Evolutionary conservation across 495 filamentous ascomycete species (phyloP).

Genomic region (Cercophora scortea): DNA sequence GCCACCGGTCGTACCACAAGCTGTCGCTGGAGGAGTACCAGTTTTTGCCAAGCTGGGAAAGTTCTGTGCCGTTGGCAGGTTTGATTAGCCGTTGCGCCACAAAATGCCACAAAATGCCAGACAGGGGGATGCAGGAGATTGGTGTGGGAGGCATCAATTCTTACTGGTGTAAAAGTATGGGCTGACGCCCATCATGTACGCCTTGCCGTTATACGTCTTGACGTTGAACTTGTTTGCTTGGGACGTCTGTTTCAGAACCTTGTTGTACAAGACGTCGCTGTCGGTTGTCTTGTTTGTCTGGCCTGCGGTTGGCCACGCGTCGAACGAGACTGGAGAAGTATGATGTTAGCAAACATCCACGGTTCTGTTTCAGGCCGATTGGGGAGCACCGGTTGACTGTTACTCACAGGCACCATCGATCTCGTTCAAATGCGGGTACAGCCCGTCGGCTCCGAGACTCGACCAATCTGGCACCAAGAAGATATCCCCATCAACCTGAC

Average conservation of each 20-base stretch:
- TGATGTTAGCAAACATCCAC: slow-evolving; percentile 9
- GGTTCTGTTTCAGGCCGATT: too few relatives aligned
- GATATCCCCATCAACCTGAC: slow-evolving; percentile 17
- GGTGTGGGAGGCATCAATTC: too few relatives aligned
- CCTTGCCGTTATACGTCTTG: slow-evolving; percentile 8
- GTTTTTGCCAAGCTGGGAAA: slow-evolving; percentile 51
- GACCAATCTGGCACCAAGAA: slow-evolving; percentile 25
- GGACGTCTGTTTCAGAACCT: slow-evolving; percentile 5
- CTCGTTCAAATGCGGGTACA: background rate
- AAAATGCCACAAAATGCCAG: too few relatives aligned
- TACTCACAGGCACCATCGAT: slow-evolving; percentile 20
- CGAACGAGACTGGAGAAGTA: slow-evolving; percentile 20
- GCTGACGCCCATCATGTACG: slow-evolving; percentile 45
- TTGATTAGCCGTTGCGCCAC: too few relatives aligned
- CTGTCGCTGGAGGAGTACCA: slow-evolving; percentile 52
- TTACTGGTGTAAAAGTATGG: slow-evolving; percentile 60
- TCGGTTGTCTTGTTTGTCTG: slow-evolving; percentile 42
- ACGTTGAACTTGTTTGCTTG: too few relatives aligned
- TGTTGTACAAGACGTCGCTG: slow-evolving; percentile 11
- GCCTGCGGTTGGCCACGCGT: slow-evolving; percentile 26
- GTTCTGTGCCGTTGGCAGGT: too few relatives aligned
- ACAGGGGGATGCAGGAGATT: too few relatives aligned
- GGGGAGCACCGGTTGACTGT: background rate
- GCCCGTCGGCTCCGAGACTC: background rate
- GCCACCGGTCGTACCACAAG: slow-evolving; percentile 57